phyloP scores from a whole-genome alignment of 306 rosid species.

The Oxytropis ochrocephala region DNA sequence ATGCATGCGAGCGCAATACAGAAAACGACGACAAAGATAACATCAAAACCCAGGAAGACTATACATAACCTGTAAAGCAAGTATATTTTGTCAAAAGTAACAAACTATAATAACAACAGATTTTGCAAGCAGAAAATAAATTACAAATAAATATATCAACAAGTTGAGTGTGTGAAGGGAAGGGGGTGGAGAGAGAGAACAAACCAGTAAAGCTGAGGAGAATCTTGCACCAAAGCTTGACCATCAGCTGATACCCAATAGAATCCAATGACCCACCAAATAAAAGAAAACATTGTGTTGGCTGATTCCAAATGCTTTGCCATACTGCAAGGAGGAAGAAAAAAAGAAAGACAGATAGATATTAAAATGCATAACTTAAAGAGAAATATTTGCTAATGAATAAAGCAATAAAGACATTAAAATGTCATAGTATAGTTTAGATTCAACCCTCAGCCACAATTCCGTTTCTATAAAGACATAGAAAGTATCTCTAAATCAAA shows the following conservation, averaged over 20 bases:
- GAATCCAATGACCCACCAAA: constrained; percentile 99
- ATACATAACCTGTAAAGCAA: constrained; percentile 85
- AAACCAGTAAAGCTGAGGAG: constrained; percentile 93
- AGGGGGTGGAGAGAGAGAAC: constrained; percentile 18
- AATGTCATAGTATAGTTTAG: not conserved
- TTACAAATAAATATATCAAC: not conserved
- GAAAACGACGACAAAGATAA: constrained; percentile 95
- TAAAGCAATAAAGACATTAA: not conserved
- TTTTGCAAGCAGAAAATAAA: constrained; percentile 15
- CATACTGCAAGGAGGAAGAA: constrained; percentile 33
- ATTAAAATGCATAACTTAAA: not conserved
- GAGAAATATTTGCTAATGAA: not conserved
- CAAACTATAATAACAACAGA: not conserved
- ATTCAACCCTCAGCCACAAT: not conserved
- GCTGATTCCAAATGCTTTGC: constrained; percentile 94
- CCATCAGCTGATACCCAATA: constrained; percentile 91
- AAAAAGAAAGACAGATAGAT: not conserved
- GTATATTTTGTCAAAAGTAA: constrained; percentile 13
- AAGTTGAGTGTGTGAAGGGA: not conserved
- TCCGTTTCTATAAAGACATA: not conserved
- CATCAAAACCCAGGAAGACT: constrained; percentile 92
- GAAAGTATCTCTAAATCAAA: not conserved
- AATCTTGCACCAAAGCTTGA: constrained; percentile 48
- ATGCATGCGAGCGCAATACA: constrained; percentile 96
- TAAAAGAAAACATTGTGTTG: constrained; percentile 92